Percentiles rank a stretch among this genome's conserved stretches.
These are phyloP conservation scores for Aspergillus caelatus DNA, from an alignment of 2,329 filamentous ascomycete genomes.

Conservation along the genomic window DNA sequence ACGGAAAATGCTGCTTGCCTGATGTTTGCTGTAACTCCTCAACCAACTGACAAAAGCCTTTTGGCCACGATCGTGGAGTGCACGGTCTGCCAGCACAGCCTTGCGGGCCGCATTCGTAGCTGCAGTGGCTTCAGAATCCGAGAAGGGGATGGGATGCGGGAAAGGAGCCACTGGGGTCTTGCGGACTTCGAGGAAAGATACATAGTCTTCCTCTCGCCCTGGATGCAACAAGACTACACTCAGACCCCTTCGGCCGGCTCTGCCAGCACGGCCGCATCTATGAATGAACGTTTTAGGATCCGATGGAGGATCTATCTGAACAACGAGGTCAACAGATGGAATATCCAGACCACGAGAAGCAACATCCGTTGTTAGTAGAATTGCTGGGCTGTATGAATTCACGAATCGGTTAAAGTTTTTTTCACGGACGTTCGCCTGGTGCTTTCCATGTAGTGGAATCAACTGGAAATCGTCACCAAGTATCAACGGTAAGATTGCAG, in stretches of 20 bases:
- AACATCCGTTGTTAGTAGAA: constrained; percentile 91
- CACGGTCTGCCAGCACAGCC: constrained; percentile 59
- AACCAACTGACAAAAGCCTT: constrained; percentile 93
- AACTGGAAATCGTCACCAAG: constrained; percentile 70
- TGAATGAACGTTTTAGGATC: constrained; percentile 84
- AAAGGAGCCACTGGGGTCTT: constrained; percentile 79
- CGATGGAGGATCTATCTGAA: constrained; percentile 82
- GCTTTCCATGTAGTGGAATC: constrained; percentile 87
- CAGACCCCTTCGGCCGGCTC: constrained; percentile 71
- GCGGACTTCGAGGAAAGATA: constrained; percentile 81
- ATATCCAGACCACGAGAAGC: constrained; percentile 90
- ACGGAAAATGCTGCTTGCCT: constrained; percentile 88
- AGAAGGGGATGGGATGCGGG: constrained; percentile 60
- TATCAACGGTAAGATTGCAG: constrained; percentile 73
- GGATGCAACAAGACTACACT: constrained; percentile 84
- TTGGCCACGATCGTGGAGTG: constrained; percentile 83
- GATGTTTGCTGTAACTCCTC: constrained; percentile 86
- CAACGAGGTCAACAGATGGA: constrained; percentile 84
- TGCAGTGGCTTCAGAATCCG: constrained; percentile 61
- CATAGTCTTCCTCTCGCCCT: constrained; percentile 85
- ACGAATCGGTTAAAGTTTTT: constrained; percentile 85
- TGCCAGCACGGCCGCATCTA: constrained; percentile 64
- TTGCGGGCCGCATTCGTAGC: constrained; percentile 65
- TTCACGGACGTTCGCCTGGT: constrained; percentile 81
- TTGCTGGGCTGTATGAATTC: constrained; percentile 71